A percentile compares a stretch with the other conserved stretches of the same genome.
Evolutionary conservation across 2,329 filamentous ascomycete species (phyloP).

Genomic region (Hysterium pulicare): DNA sequence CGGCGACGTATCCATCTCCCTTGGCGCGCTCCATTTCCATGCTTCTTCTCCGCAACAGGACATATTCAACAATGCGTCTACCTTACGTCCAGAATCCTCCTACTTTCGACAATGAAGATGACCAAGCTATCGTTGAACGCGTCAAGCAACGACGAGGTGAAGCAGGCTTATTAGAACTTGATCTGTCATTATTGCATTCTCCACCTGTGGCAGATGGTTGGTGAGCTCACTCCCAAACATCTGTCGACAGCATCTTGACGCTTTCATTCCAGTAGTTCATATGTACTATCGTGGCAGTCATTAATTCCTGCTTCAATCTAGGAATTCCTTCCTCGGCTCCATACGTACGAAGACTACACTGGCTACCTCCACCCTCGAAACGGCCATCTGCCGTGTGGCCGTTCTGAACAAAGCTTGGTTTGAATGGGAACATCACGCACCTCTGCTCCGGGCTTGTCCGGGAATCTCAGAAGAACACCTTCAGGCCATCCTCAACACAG

Average conservation of each 20-base stretch:
- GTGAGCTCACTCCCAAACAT: slow-evolving; percentile 19
- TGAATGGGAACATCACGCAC: slow-evolving; percentile 78
- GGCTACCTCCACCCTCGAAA: slow-evolving; percentile 59
- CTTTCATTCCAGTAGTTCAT: background rate
- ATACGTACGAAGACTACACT: slow-evolving; percentile 54
- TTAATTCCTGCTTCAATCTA: slow-evolving; percentile 9
- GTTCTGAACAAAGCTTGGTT: slow-evolving; percentile 79
- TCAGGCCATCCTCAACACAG: slow-evolving; percentile 23
- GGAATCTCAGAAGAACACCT: slow-evolving; percentile 56
- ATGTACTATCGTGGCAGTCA: background rate
- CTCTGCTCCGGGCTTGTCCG: slow-evolving; percentile 57
- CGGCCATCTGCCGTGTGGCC: slow-evolving; percentile 78
- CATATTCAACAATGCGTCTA: slow-evolving; percentile 48
- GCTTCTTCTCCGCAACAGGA: too few relatives aligned
- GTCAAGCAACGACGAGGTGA: slow-evolving; percentile 51
- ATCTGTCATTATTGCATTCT: slow-evolving; percentile 53
- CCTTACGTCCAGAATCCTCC: slow-evolving; percentile 53
- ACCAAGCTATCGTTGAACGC: slow-evolving; percentile 50
- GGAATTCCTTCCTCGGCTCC: slow-evolving; percentile 55
- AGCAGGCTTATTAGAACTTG: slow-evolving; percentile 50
- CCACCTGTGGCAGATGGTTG: slow-evolving; percentile 57
- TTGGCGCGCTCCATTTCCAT: too few relatives aligned
- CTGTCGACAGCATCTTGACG: background rate
- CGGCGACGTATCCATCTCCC: too few relatives aligned
- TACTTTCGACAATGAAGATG: slow-evolving; percentile 43